Conservation (phyloP, 148 eudicot genomes). For the Chenopodium berlandieri region DNA sequence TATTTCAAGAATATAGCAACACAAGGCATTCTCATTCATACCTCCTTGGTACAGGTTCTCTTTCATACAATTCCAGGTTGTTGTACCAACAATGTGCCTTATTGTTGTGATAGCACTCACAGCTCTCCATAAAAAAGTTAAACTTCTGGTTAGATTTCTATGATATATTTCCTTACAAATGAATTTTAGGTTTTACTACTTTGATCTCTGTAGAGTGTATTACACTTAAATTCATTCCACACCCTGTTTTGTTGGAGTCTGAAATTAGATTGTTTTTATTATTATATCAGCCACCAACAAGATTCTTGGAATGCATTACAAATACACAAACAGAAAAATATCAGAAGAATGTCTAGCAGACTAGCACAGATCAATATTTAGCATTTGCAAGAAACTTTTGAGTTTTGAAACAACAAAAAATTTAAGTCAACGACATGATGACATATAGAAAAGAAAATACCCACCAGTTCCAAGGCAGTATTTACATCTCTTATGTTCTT, state of each 20-base stretch:
- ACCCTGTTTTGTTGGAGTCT: neutral
- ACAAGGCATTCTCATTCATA: neutral
- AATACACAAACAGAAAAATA: neutral
- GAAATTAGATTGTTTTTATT: neutral
- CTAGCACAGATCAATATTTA: neutral
- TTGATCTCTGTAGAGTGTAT: neutral
- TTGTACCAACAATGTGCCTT: neutral
- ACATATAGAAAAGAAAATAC: conserved; percentile 1
- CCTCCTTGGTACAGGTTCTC: neutral
- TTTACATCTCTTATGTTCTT: conserved; percentile 94
- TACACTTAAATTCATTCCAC: neutral
- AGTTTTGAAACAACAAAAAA: neutral
- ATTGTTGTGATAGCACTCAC: neutral
- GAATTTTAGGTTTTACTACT: neutral
- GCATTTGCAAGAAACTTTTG: neutral
- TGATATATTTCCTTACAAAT: neutral
- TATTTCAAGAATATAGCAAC: no score
- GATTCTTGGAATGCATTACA: neutral
- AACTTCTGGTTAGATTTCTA: neutral
- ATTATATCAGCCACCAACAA: neutral
- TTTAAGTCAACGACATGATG: no score
- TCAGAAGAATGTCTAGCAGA: neutral
- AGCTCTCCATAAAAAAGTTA: neutral
- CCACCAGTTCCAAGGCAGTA: conserved; percentile 95
- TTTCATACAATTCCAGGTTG: neutral